phyloP scores from a whole-genome alignment of 2,329 filamentous ascomycete species.

The Pyricularia pennisetigena region DNA sequence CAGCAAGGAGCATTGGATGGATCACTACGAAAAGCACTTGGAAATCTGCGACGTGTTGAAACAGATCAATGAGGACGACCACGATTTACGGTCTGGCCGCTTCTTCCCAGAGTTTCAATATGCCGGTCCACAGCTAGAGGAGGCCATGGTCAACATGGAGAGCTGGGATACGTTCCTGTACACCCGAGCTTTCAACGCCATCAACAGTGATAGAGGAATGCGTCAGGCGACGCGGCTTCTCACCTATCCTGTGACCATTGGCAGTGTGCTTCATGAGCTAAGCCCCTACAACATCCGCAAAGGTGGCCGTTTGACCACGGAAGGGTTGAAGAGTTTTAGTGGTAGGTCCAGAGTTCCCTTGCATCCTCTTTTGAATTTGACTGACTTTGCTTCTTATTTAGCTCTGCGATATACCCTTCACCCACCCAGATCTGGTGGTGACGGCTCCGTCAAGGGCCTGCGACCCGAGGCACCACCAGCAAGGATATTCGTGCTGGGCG shows the following conservation, averaged over 20 bases:
- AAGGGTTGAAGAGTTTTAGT: slow-evolving; percentile 88
- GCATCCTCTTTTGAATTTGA: slow-evolving; percentile 1
- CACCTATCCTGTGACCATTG: slow-evolving; percentile 89
- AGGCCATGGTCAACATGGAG: slow-evolving; percentile 90
- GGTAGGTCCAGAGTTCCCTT: slow-evolving; percentile 48
- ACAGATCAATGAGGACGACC: slow-evolving; percentile 96
- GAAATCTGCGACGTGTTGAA: slow-evolving; percentile 84
- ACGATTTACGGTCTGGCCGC: slow-evolving; percentile 82
- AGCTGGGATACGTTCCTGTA: slow-evolving; percentile 98
- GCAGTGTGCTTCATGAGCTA: slow-evolving; percentile 84
- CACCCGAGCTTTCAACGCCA: slow-evolving; percentile 79
- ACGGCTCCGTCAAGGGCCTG: slow-evolving; percentile 65
- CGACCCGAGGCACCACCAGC: slow-evolving; percentile 79
- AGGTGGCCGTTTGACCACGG: slow-evolving; percentile 67
- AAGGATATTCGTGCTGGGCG: slow-evolving; percentile 85
- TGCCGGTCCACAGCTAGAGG: slow-evolving; percentile 80
- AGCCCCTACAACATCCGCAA: slow-evolving; percentile 80
- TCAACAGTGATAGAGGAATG: slow-evolving; percentile 85
- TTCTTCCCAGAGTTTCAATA: slow-evolving; percentile 93
- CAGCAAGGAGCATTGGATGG: slow-evolving; percentile 89
- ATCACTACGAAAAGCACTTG: slow-evolving; percentile 88
- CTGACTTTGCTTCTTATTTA: slow-evolving; percentile 23
- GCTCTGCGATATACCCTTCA: slow-evolving; percentile 91
- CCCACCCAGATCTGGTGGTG: slow-evolving; percentile 70
- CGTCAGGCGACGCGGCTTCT: slow-evolving; percentile 86